Evolutionary conservation across 116 monocot species (phyloP), one percentile per base, ranked within the genome.

Genomic region (Thalassia testudinum): DNA sequence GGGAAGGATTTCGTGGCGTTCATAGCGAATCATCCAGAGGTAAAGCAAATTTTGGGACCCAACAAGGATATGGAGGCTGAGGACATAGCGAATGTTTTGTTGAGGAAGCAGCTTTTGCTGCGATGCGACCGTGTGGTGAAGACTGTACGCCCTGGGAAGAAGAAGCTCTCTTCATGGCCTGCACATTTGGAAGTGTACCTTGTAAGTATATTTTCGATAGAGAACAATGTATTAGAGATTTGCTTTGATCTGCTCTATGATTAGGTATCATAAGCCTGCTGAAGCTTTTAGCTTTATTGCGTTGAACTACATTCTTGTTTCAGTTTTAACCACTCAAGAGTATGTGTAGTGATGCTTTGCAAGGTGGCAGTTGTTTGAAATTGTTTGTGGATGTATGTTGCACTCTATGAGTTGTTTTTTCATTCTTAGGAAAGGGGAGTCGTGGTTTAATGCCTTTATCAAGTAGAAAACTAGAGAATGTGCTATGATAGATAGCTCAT

Each of bases 111-210:
- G 30, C 78, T 95, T 54, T 43, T 95, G 12, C 62, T 87, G 50
- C 80, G 95, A 71, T 95, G 95, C 64, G 95, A 95, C 27, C 87
- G 95, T 66, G 75, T 85, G 22, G 74, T 85, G 60, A 95, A 95
- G 72, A 88, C 88, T 37, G 53, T 95, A 52, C 84, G 95, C 52
- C 95, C 95, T 57, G 95, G 95, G 29, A 95, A 95, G 76, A 95
- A 77, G 56, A 95, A 95, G 59, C 60, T 95, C 25, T 95, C 95
- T 37, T 87, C 95, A 7, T 95, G 95, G 95, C 95, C 95, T 65
- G 84, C 81, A 30, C 88, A 95, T 76, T 65, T 95, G 74, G 76
- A 81, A 65, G 79, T 95, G 38, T 74, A 75, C 67, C 65, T 23
- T 48, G 95, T 95, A 79, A 67, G 80, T 71, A 40, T 24, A 30